A percentile compares a stretch with the other conserved stretches of the same genome.
These are phyloP conservation scores for Glycine tomentella DNA, from an alignment of 306 rosid species.

Conservation along the genomic window DNA sequence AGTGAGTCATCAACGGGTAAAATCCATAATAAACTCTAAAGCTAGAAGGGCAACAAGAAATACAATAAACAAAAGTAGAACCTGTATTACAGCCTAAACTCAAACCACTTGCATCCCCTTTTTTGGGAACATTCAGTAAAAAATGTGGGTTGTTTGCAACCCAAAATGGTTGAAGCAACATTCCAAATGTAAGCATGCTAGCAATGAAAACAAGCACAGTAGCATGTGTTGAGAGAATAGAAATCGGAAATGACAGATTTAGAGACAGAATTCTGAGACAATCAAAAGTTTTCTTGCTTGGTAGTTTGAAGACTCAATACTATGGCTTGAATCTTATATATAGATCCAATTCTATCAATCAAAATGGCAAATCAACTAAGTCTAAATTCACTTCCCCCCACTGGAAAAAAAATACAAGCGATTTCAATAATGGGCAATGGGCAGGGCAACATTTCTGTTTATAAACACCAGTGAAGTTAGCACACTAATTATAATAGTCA, in stretches of 20 bases:
- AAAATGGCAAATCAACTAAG: too few relatives aligned
- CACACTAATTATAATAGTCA: not conserved
- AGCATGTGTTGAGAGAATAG: not conserved
- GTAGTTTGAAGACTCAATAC: not conserved
- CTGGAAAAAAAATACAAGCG: not conserved
- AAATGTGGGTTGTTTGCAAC: not conserved
- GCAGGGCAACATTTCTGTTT: not conserved
- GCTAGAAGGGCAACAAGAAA: constrained; percentile 27
- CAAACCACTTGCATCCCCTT: not conserved
- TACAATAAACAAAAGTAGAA: constrained; percentile 16
- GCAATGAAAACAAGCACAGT: not conserved
- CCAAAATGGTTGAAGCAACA: constrained; percentile 12
- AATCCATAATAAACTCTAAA: constrained; percentile 1
- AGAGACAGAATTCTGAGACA: constrained; percentile 9
- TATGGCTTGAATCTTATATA: not conserved
- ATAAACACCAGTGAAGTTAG: constrained; percentile 11
- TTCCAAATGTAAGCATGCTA: constrained; percentile 4
- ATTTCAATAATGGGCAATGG: not conserved
- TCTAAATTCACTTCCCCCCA: too few relatives aligned
- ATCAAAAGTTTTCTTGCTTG: constrained; percentile 11
- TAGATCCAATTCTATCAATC: not conserved
- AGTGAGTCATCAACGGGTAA: constrained; percentile 33
- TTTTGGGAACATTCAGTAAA: not conserved
- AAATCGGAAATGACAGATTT: not conserved
- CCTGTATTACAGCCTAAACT: not conserved